Conservation (phyloP, 2,329 filamentous ascomycete species). For the Aspergillus viridinutans region DNA sequence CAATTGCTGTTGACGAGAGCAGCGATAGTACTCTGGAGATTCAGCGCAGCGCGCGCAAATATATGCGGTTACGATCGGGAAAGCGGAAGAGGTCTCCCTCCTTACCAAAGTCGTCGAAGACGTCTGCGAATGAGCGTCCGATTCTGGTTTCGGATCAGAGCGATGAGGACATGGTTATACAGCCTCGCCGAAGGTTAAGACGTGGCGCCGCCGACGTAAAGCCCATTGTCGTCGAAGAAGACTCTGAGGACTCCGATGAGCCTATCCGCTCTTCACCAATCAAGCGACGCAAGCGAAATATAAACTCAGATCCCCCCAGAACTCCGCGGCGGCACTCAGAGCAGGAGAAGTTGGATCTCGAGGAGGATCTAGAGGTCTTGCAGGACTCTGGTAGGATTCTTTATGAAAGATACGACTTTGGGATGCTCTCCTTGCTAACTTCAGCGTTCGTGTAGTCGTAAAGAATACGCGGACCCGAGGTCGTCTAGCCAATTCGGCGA, state of each 20-base stretch:
- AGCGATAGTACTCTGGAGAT: constrained; percentile 15
- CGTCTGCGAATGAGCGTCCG: not conserved
- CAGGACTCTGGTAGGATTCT: constrained; percentile 38
- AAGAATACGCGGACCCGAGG: constrained; percentile 41
- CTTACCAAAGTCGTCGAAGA: constrained; percentile 2
- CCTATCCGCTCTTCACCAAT: constrained; percentile 23
- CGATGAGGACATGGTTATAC: constrained; percentile 23
- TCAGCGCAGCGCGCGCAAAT: constrained; percentile 13
- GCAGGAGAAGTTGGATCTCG: constrained; percentile 39
- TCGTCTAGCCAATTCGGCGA: constrained; percentile 34
- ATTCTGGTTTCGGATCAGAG: constrained; percentile 17
- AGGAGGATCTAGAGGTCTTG: constrained; percentile 44
- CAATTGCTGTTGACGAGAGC: constrained; percentile 5
- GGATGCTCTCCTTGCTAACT: not conserved
- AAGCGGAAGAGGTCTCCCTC: constrained; percentile 17
- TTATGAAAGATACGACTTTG: not conserved
- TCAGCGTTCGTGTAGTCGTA: constrained; percentile 22
- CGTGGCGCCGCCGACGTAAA: constrained; percentile 23
- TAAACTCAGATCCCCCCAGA: constrained; percentile 13
- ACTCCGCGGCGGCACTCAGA: constrained; percentile 21
- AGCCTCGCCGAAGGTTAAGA: constrained; percentile 26
- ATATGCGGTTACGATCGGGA: not conserved
- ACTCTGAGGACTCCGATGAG: constrained; percentile 27
- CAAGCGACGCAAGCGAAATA: constrained; percentile 20
- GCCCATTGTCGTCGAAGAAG: constrained; percentile 21